These are phyloP conservation scores for Elongisporangium prolatum DNA, from an alignment of 352 stramenopile species.

Conservation along the genomic window DNA sequence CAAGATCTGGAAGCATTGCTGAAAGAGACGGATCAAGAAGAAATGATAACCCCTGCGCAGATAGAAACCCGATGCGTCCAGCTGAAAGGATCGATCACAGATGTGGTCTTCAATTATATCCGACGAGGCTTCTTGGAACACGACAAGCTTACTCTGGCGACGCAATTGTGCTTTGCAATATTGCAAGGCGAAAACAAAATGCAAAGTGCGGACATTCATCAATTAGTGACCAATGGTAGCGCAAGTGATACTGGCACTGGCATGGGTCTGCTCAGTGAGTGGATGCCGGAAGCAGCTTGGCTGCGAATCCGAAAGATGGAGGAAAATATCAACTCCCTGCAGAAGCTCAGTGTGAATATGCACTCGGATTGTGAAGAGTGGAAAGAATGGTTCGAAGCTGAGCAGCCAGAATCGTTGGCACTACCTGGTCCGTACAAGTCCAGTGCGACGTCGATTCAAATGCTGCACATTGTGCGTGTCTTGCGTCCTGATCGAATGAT, in stretches of 20 bases:
- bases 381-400: conserved; percentile 91
- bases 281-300: conserved; percentile 88
- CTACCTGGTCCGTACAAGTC: conserved; percentile 87
- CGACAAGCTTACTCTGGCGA: conserved; percentile 92
- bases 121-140: conserved; percentile 91
- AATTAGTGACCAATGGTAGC: conserved; percentile 65
- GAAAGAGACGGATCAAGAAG: conserved; percentile 60
- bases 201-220: conserved; percentile 44
- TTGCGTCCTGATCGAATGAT: conserved; percentile 84
- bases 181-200: conserved; percentile 73
- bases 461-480: conserved; percentile 78
- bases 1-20: conserved; percentile 61
- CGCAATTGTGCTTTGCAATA: conserved; percentile 91
- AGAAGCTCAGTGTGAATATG: conserved; percentile 93
- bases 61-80: conserved; percentile 54
- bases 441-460: conserved; percentile 32
- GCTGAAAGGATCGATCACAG: conserved; percentile 64
- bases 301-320: conserved; percentile 90
- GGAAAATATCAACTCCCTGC: conserved; percentile 74
- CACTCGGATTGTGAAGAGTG: conserved; percentile 95
- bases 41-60: conserved; percentile 40
- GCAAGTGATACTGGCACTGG: conserved; percentile 34
- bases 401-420: conserved; percentile 85
- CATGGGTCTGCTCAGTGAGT: conserved; percentile 92
- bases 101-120: conserved; percentile 94